Base-by-base conservation (phyloP, 1,139 yeast species). In the Blastobotrys aristatus region DNA sequence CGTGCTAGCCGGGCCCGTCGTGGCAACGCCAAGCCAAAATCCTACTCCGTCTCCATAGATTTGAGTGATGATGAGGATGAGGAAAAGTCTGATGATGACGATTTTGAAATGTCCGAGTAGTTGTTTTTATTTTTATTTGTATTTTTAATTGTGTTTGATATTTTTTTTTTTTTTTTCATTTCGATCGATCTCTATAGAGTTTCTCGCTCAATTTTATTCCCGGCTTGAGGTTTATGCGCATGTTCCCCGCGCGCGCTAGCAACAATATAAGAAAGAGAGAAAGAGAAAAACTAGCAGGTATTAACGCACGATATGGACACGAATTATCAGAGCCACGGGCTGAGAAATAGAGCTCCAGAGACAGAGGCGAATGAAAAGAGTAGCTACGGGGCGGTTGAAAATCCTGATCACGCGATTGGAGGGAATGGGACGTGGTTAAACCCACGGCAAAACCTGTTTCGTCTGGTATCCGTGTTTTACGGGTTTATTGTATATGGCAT, bases 401-500 rank as follows among this genome's bases (percentile, higher is more conserved):
- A n/a, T n/a, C n/a, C n/a, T n/a, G n/a, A n/a, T n/a, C n/a, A n/a
- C n/a, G n/a, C n/a, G n/a, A n/a, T n/a, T n/a, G n/a, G n/a, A n/a
- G n/a, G n/a, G n/a, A n/a, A 21, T 16, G 40, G 40, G 4, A 36
- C 21, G 14, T 42, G 45, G 45, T 6, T 10, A 3, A 18, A 29
- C 22, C 45, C 45, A 14, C 4, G 16, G 2, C 45, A 40, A 26
- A 53, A 50, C 27, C 24, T 50, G 10, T 33, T 29, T 38, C 38
- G 46, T 16, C 36, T 51, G 10, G 34, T 35, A 2, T 47, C 53
- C 3, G 47, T 45, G 13, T 49, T 35, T 38, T 53, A 47, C 34
- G 50, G 47, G 11, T 52, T 53, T 34, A 40, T 53, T 6, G 45
- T 53, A 13, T 24, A 48, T n/a, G 56, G 54, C 4, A 53, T 53